Conservation (phyloP, 345 rosid species). For the Psidium guajava region DNA sequence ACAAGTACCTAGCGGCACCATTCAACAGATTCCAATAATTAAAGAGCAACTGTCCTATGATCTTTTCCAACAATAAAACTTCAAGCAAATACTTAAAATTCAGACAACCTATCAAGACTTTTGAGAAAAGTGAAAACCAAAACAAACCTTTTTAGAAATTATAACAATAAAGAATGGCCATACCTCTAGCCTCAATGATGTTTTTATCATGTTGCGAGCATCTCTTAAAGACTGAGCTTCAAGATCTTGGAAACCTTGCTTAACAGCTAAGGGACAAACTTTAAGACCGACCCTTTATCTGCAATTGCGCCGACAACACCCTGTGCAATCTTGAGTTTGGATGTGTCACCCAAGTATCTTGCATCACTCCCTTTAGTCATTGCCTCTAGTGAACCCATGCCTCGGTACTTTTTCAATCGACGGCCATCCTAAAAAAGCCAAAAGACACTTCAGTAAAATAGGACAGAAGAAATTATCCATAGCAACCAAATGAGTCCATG, state of each 20-base stretch:
- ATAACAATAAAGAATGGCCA: too few relatives aligned
- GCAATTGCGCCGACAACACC: constrained; percentile 97
- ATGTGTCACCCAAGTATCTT: constrained; percentile 79
- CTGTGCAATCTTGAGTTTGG: constrained; percentile 93
- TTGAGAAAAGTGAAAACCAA: too few relatives aligned
- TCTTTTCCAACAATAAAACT: too few relatives aligned
- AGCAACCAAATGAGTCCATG: neutral
- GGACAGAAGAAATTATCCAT: neutral
- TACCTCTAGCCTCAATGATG: constrained; percentile 88
- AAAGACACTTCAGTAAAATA: neutral
- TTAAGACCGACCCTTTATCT: constrained; percentile 84
- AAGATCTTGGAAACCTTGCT: constrained; percentile 96
- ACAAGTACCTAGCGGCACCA: neutral
- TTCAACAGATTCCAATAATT: neutral
- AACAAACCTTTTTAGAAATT: too few relatives aligned
- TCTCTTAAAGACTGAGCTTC: constrained; percentile 72
- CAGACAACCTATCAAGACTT: too few relatives aligned
- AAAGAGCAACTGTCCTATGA: neutral
- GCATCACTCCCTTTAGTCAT: constrained; percentile 96
- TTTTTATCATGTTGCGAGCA: constrained; percentile 64
- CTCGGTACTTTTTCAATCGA: constrained; percentile 72
- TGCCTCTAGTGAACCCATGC: constrained; percentile 98
- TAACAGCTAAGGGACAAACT: constrained; percentile 88
- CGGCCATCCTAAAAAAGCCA: constrained; percentile 38
- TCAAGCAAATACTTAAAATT: too few relatives aligned